Evolutionary conservation across 2,329 filamentous ascomycete genomes (phyloP), one percentile per base, ranked within the genome.

Genomic region (Aspergillus proliferans): DNA sequence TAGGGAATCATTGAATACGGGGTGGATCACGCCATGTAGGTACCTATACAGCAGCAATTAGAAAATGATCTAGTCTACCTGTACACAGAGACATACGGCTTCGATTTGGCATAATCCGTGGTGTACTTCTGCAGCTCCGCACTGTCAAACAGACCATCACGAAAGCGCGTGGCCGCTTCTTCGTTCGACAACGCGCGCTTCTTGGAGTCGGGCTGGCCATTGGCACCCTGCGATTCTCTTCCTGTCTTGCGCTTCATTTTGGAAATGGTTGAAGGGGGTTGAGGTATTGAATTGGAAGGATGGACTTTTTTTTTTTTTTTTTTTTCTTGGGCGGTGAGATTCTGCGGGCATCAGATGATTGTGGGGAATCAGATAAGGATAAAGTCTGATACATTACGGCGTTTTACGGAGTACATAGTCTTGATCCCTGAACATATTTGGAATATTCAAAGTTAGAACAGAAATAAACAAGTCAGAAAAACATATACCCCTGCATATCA

Each of bases 21-120:
- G 76, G 58, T 83, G 78, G 64, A 98, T 95, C 46, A 98, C 92
- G 59, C 87, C 87, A 69, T 98, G 92, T 67, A 92, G 90, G 77
- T 98, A 98, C 4, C 79, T 82, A 52, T 1, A 47, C 43, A 22
- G 15, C 7, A 24, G 7, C 5, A 10, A 34, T 45, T 34, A 45
- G 6, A 28, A 30, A 30, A 12, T 26, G 4, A 10, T 43, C 12
- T 24, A 2, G 4, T 22, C 4, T 2, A 7, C n/a, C 2, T 45
- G 30, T 10, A 38, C 15, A 10, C 6, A 34, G 26, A 43, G 39
- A 64, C 71, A 45, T 65, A 74, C 67, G 74, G 74, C 15, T 58
- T 58, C 36, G 73, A 76, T 39, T 64, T 53, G 21, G 67, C 60
- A 57, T 76, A 76, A 54, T 58, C 56, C 42, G 68, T 60, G 50